A percentile compares a stretch with the other conserved stretches of the same genome.
phyloP scores from a whole-genome alignment of 2,329 filamentous ascomycete genomes.

The Cordyceps cateniannulata region DNA sequence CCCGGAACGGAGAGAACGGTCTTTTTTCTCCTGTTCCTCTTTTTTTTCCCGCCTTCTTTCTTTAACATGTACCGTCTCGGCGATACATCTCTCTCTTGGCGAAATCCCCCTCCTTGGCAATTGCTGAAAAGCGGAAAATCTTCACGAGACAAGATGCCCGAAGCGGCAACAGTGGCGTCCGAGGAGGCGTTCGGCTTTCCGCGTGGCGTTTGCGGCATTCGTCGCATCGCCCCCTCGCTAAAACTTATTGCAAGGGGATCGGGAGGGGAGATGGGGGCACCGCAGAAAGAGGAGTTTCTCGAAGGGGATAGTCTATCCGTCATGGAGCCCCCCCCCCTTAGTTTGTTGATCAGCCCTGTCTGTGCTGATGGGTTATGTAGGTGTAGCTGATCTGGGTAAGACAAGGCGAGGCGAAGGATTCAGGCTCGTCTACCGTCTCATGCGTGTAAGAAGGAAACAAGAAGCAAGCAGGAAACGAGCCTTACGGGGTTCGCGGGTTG shows the following conservation, averaged over 20 bases:
- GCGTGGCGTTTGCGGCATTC: slow-evolving; percentile 10
- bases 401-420: not conserved
- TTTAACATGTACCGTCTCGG: not conserved
- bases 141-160: slow-evolving; percentile 3
- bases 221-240: not conserved
- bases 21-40: not conserved
- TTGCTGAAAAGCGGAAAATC: not conserved
- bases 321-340: no score
- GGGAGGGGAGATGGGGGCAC: not conserved
- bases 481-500: not conserved
- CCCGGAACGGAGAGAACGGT: no score
- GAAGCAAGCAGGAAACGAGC: not conserved
- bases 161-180: not conserved
- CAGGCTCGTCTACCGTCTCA: not conserved
- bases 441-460: not conserved
- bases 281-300: not conserved
- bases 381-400: not conserved
- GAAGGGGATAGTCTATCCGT: not conserved
- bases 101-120: not conserved
- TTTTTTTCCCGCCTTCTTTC: not conserved
- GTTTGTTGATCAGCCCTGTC: not conserved
- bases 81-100: not conserved
- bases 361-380: not conserved
- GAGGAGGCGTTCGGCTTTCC: slow-evolving; percentile 7
- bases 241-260: not conserved